Base-by-base conservation (phyloP, 176 grass and related monocot genomes). In the Carex kokanica region DNA sequence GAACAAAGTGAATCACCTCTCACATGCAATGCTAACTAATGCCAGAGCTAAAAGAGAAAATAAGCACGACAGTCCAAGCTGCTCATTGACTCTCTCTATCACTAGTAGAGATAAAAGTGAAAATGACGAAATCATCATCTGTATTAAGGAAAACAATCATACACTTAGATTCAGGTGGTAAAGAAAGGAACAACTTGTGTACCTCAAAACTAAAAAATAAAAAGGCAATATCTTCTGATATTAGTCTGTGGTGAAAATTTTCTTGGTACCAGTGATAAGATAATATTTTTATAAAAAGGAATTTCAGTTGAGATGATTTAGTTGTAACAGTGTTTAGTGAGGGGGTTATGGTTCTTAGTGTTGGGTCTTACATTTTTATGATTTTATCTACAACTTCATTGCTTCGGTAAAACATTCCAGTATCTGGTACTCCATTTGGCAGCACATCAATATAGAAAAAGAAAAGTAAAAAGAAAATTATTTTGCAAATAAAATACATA, bases 111-210 rank as follows among this genome's bases (percentile, higher is more conserved):
- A 93, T 86, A 95, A 81, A 71, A 99, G 70, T 34, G 97, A 99
- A 85, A 87, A 91, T 63, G 97, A 86, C 14, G 96, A 95, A 87
- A 91, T 87, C 96, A 99, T 99, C 93, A 93, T 92, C 96, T 99
- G 93, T 84, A 84, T 81, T 16, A 56, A 63, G 74, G 69, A 70
- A 88, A 85, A 80, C 47, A 89, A 80, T 73, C 81, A 81, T 24
- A 69, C 45, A 82, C 67, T 66, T 51, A 79, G 21, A 66, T 34
- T 49, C 8, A 79, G 15, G 63, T 67, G 27, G 49, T 17, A 53
- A 53, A 31, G 47, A 54, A 75, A 75, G 43, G 32, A 69, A 69
- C 14, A 69, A 69, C 14, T 69, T 36, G 12, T 31, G 68, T 24
- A 21, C 41, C 31, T 23, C n/a, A 10, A 73, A 69, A 69, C 5